Base-by-base conservation (phyloP, 495 filamentous ascomycete species). In the Penicillium psychrofluorescens region DNA sequence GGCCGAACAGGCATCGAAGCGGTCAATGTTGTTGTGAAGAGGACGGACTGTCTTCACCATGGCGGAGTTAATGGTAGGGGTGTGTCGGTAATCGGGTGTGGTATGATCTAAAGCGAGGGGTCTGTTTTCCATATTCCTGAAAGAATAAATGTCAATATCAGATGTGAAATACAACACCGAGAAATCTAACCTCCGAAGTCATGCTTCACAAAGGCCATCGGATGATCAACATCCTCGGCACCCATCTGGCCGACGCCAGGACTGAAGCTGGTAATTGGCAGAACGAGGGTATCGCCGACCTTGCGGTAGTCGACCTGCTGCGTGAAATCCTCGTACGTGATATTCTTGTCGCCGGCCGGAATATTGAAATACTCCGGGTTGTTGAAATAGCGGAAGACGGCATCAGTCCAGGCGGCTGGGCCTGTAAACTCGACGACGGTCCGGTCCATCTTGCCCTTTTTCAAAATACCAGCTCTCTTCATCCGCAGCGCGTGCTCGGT, bases 131-230 rank as follows among this genome's bases (percentile, higher is more conserved):
- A 67, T 11, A 62, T 53, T 16, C 64, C 64, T 67, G 35, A 9
- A 35, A 27, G 13, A 5, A 13, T 28, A 6, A 1, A 42, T 8
- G 22, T 54, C 14, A 52, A 47, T 41, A 54, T 55, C 40, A 51
- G 3, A 29, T 36, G 10, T 54, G 55, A 81, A 74, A 11, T n/a
- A 29, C 4, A 28, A 36, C 14, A 14, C 7, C 1, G 8, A 8
- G 2, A 37, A 35, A 13, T 56, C 63, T 11, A 62, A 96, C 92
- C 92, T 74, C 91, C 89, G 67, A 98, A 98, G 36, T 90, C 81
- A 64, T 98, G 92, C 67, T 95, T 88, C 43, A 98, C 92, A 72
- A 95, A 97, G 4, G 92, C 92, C 88, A 97, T 92, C 6, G 90
- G 89, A 56, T 97, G 83, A 54, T 96, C 90, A 10, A 80, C 74